phyloP scores from a whole-genome alignment of 352 stramenopile species.

The Phytopythium delawarense region DNA sequence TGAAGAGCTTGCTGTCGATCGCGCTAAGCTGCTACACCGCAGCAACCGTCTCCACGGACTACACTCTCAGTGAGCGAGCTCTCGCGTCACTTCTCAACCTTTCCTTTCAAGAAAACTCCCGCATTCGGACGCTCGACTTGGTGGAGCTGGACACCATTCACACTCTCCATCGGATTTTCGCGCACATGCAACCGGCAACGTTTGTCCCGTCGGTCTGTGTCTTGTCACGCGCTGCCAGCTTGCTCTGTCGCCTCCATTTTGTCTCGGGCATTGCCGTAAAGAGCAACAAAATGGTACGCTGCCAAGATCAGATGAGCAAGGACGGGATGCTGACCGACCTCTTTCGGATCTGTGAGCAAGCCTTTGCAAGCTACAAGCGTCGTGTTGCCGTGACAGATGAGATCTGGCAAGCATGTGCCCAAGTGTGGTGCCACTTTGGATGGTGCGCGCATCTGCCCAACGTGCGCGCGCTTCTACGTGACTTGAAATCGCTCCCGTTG shows the following conservation, averaged over 20 bases:
- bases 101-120: constrained; percentile 33
- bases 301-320: constrained; percentile 12
- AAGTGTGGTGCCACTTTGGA: constrained; percentile 72
- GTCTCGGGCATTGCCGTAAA: constrained; percentile 5
- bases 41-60: neutral
- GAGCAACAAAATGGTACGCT: neutral
- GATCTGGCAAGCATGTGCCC: constrained; percentile 54
- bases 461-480: constrained; percentile 33
- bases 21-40: neutral
- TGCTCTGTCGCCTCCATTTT: constrained; percentile 61
- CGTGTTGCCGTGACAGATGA: constrained; percentile 14
- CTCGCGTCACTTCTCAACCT: constrained; percentile 66
- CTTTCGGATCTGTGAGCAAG: constrained; percentile 24
- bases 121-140: constrained; percentile 28
- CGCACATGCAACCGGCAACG: constrained; percentile 4
- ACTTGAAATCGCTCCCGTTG: constrained; percentile 23
- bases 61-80: constrained; percentile 30
- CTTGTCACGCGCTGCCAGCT: constrained; percentile 34
- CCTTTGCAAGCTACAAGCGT: constrained; percentile 15
- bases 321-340: constrained; percentile 21
- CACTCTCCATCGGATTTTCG: constrained; percentile 20
- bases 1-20: constrained; percentile 9
- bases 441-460: constrained; percentile 35
- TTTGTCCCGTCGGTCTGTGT: constrained; percentile 25
- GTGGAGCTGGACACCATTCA: constrained; percentile 15